Evolutionary conservation across 495 filamentous ascomycete genomes (phyloP).

Genomic region (Xylaria sp.): DNA sequence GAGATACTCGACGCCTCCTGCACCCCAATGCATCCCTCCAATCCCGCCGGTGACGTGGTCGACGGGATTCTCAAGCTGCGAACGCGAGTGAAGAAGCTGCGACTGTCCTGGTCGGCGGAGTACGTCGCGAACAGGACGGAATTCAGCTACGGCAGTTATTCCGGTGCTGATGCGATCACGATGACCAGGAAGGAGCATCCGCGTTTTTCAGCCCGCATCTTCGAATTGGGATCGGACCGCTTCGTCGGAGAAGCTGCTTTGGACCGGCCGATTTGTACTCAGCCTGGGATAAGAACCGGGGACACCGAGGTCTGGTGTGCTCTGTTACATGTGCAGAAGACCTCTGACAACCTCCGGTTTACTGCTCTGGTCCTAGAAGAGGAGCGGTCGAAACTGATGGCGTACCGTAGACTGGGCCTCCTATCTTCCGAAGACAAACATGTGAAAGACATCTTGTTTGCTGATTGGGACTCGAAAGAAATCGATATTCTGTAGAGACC

Average conservation of each 20-base stretch:
- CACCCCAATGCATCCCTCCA: neutral
- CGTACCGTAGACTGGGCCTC: neutral
- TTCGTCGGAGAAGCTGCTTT: constrained; percentile 7
- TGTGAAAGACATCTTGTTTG: neutral
- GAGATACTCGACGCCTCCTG: constrained; percentile 3
- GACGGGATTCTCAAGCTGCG: constrained; percentile 14
- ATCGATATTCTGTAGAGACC: neutral
- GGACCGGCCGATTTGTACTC: neutral
- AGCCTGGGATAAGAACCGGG: no score
- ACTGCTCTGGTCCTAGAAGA: constrained; percentile 7
- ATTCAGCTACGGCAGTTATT: constrained; percentile 2
- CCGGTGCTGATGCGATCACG: neutral
- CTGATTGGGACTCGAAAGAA: neutral
- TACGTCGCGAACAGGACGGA: neutral
- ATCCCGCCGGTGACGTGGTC: neutral
- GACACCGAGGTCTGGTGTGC: constrained; percentile 10
- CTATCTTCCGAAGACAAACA: neutral
- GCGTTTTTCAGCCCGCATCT: neutral
- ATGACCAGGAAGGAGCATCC: constrained; percentile 16
- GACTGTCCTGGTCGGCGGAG: constrained; percentile 2
- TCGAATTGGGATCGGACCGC: neutral
- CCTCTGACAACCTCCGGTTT: neutral
- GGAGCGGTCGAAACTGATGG: neutral
- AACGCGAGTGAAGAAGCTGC: constrained; percentile 4
- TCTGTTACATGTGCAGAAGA: constrained; percentile 3